Conservation (phyloP, 352 stramenopile genomes). For the Globisporangium camurandrum region DNA sequence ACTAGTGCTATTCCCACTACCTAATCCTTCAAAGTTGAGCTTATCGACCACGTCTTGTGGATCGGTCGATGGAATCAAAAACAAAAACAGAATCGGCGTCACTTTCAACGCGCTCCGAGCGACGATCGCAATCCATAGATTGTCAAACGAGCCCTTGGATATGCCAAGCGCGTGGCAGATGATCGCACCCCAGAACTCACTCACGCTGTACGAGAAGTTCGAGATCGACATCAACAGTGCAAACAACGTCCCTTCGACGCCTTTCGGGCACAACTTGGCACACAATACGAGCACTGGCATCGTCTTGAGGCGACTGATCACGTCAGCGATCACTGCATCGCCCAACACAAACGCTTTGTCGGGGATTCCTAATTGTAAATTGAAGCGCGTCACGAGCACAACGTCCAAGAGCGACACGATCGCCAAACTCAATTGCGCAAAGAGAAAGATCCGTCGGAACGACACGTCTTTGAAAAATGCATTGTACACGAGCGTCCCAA, state of each 20-base stretch:
- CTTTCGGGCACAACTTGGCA: slow-evolving; percentile 91
- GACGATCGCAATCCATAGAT: slow-evolving; percentile 87
- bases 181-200: slow-evolving; percentile 88
- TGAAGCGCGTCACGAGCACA: slow-evolving; percentile 89
- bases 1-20: slow-evolving; percentile 10
- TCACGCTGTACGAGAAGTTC: slow-evolving; percentile 91
- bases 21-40: slow-evolving; percentile 39
- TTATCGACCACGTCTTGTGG: slow-evolving; percentile 71
- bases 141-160: slow-evolving; percentile 88
- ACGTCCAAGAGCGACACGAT: slow-evolving; percentile 70
- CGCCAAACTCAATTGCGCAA: slow-evolving; percentile 68
- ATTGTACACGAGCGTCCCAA: slow-evolving; percentile 82
- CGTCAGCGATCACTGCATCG: slow-evolving; percentile 89
- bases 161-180: slow-evolving; percentile 88
- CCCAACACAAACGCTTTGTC: slow-evolving; percentile 94
- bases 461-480: slow-evolving; percentile 84
- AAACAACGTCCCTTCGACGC: slow-evolving; percentile 95
- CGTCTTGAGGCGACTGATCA: slow-evolving; percentile 75
- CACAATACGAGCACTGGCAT: slow-evolving; percentile 95
- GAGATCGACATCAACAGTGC: slow-evolving; percentile 96
- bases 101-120: slow-evolving; percentile 89
- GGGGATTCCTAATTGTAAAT: slow-evolving; percentile 88
- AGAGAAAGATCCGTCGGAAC: slow-evolving; percentile 92
- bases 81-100: slow-evolving; percentile 87
- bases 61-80: slow-evolving; percentile 68